phyloP scores from a whole-genome alignment of 768 basidiomycete genomes.

The Amanita rubescens region DNA sequence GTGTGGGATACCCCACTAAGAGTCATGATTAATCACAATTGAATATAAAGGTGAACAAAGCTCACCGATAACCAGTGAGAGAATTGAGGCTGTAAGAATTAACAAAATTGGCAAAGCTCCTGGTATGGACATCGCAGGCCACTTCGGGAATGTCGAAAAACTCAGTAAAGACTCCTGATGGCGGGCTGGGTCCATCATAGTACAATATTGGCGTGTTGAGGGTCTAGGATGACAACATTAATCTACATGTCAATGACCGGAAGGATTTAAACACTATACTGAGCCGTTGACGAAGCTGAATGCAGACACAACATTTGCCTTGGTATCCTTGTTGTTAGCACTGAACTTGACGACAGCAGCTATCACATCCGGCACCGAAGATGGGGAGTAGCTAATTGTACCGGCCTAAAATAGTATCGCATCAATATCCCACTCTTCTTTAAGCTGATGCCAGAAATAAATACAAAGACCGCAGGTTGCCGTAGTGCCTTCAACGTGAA shows the following conservation, averaged over 20 bases:
- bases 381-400: slow-evolving; percentile 24
- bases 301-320: slow-evolving; percentile 41
- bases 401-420: slow-evolving; percentile 40
- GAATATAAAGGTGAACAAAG: slow-evolving; percentile 8
- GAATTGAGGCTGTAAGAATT: slow-evolving; percentile 20
- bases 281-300: slow-evolving; percentile 31
- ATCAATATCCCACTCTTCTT: not conserved
- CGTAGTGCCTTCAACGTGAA: slow-evolving; percentile 49
- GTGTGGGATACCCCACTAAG: slow-evolving; percentile 24
- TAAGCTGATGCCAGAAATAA: slow-evolving; percentile 7
- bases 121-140: slow-evolving; percentile 23
- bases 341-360: slow-evolving; percentile 35
- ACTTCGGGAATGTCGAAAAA: slow-evolving; percentile 32
- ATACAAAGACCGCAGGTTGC: slow-evolving; percentile 54
- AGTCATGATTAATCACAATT: slow-evolving; percentile 7
- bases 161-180: slow-evolving; percentile 37
- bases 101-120: slow-evolving; percentile 28
- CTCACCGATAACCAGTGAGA: slow-evolving; percentile 14
- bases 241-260: not conserved
- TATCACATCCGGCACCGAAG: slow-evolving; percentile 18
- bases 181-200: slow-evolving; percentile 43
- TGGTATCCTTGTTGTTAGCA: slow-evolving; percentile 38
- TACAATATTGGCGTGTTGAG: slow-evolving; percentile 29
- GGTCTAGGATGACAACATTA: slow-evolving; percentile 13
- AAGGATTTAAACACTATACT: slow-evolving; percentile 22